A percentile compares a stretch with the other conserved stretches of the same genome.
These are phyloP conservation scores for Yamadazyma diospyri DNA, from an alignment of 1,139 yeast genomes.

Conservation along the genomic window DNA sequence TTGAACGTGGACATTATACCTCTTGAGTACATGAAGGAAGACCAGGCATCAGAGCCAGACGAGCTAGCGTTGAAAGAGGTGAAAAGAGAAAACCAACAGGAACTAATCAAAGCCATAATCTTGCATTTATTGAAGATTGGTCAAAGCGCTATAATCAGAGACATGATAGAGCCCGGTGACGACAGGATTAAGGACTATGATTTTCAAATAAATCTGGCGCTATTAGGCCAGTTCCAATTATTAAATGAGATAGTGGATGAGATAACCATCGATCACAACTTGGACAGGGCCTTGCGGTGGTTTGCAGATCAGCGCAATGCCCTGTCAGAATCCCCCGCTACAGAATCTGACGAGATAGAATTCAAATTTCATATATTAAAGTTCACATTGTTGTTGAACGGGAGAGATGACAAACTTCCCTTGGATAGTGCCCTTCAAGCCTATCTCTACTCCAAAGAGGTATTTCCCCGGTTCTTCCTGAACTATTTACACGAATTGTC, in stretches of 20 bases:
- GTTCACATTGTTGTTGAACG: conserved; percentile 43
- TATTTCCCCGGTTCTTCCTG: conserved; percentile 46
- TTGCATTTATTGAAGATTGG: conserved; percentile 43
- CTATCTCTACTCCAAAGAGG: conserved; percentile 50
- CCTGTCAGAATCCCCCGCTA: background rate
- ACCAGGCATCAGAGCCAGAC: conserved; percentile 4
- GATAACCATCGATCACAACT: conserved; percentile 31
- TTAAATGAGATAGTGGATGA: conserved; percentile 38
- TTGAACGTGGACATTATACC: conserved; percentile 34
- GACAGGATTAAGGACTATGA: conserved; percentile 7
- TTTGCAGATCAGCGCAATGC: conserved; percentile 23
- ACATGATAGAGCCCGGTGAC: conserved; percentile 18
- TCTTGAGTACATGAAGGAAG: conserved; percentile 11
- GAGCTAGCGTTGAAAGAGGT: conserved; percentile 15
- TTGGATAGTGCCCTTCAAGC: conserved; percentile 40
- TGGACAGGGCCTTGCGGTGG: conserved; percentile 35
- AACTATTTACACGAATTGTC: conserved; percentile 45
- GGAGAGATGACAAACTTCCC: conserved; percentile 13
- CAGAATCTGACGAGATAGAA: conserved; percentile 34
- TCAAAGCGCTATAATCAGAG: conserved; percentile 36
- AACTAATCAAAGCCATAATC: conserved; percentile 38
- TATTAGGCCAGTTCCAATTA: conserved; percentile 26
- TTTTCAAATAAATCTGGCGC: conserved; percentile 21
- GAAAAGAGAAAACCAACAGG: conserved; percentile 29
- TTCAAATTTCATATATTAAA: conserved; percentile 64